Conservation (phyloP, 2,329 filamentous ascomycete species). For the Penicillium brevicompactum region DNA sequence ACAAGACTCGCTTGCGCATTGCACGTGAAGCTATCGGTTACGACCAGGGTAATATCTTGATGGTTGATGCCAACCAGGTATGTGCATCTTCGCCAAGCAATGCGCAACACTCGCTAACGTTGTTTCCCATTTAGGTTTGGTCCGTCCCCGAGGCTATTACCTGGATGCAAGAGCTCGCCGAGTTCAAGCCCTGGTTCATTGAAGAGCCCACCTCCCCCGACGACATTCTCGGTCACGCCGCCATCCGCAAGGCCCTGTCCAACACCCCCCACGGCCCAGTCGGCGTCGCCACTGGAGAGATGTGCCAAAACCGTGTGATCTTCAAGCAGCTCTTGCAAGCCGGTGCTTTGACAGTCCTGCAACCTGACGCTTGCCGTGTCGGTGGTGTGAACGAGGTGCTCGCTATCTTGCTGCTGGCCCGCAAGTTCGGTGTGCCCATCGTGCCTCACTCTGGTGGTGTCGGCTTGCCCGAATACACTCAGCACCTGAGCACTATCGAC, state of each 20-base stretch:
- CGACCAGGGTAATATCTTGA: constrained; percentile 79
- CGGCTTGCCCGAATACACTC: constrained; percentile 89
- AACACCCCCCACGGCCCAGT: constrained; percentile 59
- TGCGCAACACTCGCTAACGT: not conserved
- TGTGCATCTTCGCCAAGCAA: constrained; percentile 8
- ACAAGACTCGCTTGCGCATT: constrained; percentile 70
- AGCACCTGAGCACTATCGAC: constrained; percentile 89
- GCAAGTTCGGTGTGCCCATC: constrained; percentile 70
- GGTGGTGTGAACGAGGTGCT: constrained; percentile 91
- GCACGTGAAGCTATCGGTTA: constrained; percentile 79
- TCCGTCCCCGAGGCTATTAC: constrained; percentile 84
- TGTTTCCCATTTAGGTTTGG: constrained; percentile 60
- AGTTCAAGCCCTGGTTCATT: constrained; percentile 86
- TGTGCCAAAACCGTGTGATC: constrained; percentile 92
- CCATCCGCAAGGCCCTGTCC: constrained; percentile 76
- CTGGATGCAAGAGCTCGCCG: constrained; percentile 79
- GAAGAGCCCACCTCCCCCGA: constrained; percentile 91
- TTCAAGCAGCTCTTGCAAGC: constrained; percentile 87
- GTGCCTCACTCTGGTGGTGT: constrained; percentile 90
- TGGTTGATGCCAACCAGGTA: constrained; percentile 91
- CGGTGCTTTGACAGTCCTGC: constrained; percentile 82
- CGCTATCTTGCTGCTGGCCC: constrained; percentile 82
- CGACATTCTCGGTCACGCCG: constrained; percentile 85
- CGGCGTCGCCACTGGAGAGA: constrained; percentile 87
- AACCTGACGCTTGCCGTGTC: constrained; percentile 87